Evolutionary conservation across 495 filamentous ascomycete species (phyloP), one percentile per base, ranked within the genome.

Genomic region (Oidiodendron maius): DNA sequence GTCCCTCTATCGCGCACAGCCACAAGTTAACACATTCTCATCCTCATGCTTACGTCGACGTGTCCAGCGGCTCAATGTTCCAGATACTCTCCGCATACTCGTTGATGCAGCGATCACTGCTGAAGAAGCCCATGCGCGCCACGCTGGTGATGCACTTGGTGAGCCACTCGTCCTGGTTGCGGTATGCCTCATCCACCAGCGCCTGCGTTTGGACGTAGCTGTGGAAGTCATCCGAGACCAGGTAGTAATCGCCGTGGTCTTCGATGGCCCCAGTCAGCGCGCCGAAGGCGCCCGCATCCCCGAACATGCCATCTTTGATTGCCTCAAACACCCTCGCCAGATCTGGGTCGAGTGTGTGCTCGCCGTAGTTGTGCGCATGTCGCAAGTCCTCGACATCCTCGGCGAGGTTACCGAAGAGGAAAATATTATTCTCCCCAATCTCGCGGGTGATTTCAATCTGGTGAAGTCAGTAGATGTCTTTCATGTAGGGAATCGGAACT

Each of bases 371-470:
- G 68, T 98, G 94, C 9, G 78, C 74, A 68, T 97, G 88, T 23
- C 93, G 94, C 36, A 98, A 84, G 23, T 96, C 90, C 58, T 97
- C 93, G 46, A 97, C 94, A 59, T 97, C 87, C 70, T 98, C 94
- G 51, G 93, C 87, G 5, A 98, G 80, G 62, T 90, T 93, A 37
- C 93, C 93, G 60, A 98, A 96, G 62, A 97, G 84, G 80, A 97
- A 98, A 66, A 97, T 97, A 70, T 97, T 96, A 57, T 85, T 78
- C 53, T 96, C 86, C 56, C 89, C 87, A 57, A 96, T 87, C 68
- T 98, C 94, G 46, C 94, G 90, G 4, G 93, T 97, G 62, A 98
- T 97, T 72, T 96, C 90, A 61, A 96, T 95, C 87, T 93, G 20
- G 20, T 21, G 5, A 30, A 3, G 38, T 60, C 42, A 60, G 57